Base-by-base conservation (phyloP, 2,329 filamentous ascomycete genomes). In the Nemania sp. region DNA sequence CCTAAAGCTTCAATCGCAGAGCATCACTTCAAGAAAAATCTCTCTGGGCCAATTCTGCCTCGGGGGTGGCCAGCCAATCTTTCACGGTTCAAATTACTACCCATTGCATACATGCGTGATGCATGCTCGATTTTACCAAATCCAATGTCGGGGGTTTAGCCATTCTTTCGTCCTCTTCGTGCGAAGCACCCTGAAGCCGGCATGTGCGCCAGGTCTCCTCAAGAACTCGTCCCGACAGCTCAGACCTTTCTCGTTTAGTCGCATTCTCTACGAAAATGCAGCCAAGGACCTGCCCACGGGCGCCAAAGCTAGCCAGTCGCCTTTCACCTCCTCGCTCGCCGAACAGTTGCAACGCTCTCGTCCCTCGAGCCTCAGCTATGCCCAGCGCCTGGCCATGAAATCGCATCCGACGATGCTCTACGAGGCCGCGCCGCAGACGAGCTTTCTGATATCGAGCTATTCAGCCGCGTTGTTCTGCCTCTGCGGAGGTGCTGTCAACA, bases 371-470 rank as follows among this genome's bases (percentile, higher is more conserved):
- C 84, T 79, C 12, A 9, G 75, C 72, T 84, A 79, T 70, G 76
- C 78, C 63, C 78, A 78, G 56, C 78, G 77, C 54, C 77, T 90
- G 31, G 80, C 82, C 12, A 73, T 75, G 53, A 80, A 82, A 58
- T 65, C 76, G n/a, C 72, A 76, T 1, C 77, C 80, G 5, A 83
- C 86, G 6, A 70, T 81, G 3, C 75, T 90, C 37, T 90, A 88
- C 73, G 77, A 86, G 63, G 80, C 81, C 1, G 83, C 83, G 12
- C 83, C 84, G 1, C 85, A 89, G 64, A 80, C 80, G 52, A 77
- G 78, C 70, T 87, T 85, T 68, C 78, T 86, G 57, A 66, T 81
- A 61, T 80, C 81, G 40, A 82, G 82, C 65, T 85, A 86, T 69
- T 68, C 73, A 12, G 78, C 81, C 22, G 80, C 80, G 2, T 56